Evolutionary conservation across 345 rosid genomes (phyloP), one percentile per base, ranked within the genome.

Genomic region (Clarkia xantiana): DNA sequence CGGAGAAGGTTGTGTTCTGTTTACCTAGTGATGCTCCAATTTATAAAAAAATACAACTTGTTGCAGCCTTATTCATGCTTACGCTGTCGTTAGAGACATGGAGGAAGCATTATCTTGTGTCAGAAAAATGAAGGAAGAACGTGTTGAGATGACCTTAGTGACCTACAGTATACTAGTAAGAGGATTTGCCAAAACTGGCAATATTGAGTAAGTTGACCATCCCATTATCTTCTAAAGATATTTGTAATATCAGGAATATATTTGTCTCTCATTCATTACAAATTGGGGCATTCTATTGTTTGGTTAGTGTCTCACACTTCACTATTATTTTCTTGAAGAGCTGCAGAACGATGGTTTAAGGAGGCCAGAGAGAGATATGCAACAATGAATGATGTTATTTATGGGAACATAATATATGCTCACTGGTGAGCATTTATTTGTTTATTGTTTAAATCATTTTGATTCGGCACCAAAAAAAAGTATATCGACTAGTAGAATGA

Each of bases 61-160:
- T 64, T 83, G 93, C 96, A 91, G 98, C 86, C 96, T 91, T 76
- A 75, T 91, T 73, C 88, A 83, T 76, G 96, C 94, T 52, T 91
- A 86, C 71, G 83, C 96, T 73, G 93, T 86, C 67, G 96, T 96
- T 67, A 73, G 93, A 80, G 94, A 91, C 77, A 86, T 91, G 94
- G 94, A 86, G 47, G 98, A 86, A 78, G 96, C 98, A 40, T 44
- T 86, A 42, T 81, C 81, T 40, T 91, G 98, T 69, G 85, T 75
- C 55, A 78, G 96, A 69, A 91, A 86, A 70, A 91, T 86, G 96
- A 81, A 75, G 69, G 93, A 83, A 71, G 94, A 86, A 60, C 83
- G 84, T 19, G 61, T 91, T 14, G 86, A 78, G 69, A 71, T 86
- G 89, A 86, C 80, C 63, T 67, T 91, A 74, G 98, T 91, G 62